Percentiles rank a stretch among this genome's conserved stretches.
Conservation (phyloP, 1,139 yeast species). For the Suhomyces panamericanus region DNA sequence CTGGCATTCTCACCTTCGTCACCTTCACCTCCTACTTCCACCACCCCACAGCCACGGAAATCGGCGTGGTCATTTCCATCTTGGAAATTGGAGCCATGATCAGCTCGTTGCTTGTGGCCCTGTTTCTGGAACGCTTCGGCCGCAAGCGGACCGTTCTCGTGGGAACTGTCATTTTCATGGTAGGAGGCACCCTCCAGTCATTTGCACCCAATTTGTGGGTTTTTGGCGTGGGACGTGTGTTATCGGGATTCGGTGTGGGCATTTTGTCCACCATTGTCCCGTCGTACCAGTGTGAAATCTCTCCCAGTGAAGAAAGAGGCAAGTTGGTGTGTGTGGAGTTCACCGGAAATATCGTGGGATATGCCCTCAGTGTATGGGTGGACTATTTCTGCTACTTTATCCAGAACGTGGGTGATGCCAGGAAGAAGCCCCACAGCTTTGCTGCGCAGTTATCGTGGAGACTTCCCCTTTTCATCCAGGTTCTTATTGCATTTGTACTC, state of each 20-base stretch:
- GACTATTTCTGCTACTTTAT: constrained; percentile 53
- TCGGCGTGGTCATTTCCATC: constrained; percentile 53
- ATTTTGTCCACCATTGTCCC: constrained; percentile 54
- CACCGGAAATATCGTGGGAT: constrained; percentile 55
- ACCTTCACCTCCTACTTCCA: constrained; percentile 50
- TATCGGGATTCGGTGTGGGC: constrained; percentile 57
- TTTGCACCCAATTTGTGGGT: constrained; percentile 44
- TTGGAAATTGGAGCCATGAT: constrained; percentile 55
- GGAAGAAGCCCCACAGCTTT: constrained; percentile 37
- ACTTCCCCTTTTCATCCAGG: constrained; percentile 52
- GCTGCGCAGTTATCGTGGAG: constrained; percentile 54
- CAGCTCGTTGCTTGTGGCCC: constrained; percentile 49
- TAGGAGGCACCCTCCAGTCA: constrained; percentile 53
- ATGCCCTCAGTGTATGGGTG: constrained; percentile 55
- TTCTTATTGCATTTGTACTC: constrained; percentile 44
- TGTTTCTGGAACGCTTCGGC: constrained; percentile 47
- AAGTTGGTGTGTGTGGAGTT: constrained; percentile 56
- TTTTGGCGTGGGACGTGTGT: constrained; percentile 50
- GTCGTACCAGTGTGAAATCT: constrained; percentile 55
- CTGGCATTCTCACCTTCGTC: constrained; percentile 60
- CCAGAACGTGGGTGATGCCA: constrained; percentile 43
- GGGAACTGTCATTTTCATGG: constrained; percentile 50
- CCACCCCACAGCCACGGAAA: constrained; percentile 46
- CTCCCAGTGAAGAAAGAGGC: constrained; percentile 57
- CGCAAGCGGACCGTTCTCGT: constrained; percentile 49